These are phyloP conservation scores for Cercis canadensis DNA, from an alignment of 306 rosid genomes.

Conservation along the genomic window DNA sequence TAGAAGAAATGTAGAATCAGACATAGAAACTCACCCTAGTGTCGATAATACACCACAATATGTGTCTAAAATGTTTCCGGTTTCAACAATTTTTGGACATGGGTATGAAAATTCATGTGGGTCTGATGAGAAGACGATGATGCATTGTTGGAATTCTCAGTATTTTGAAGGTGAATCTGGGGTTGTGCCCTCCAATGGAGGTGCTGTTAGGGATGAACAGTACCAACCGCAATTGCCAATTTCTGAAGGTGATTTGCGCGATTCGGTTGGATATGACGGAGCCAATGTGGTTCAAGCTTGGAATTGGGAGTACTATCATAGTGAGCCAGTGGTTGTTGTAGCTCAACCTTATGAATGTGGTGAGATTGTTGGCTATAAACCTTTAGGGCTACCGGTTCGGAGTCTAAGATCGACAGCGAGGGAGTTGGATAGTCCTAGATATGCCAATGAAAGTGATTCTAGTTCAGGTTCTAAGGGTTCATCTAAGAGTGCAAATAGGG, in stretches of 20 bases:
- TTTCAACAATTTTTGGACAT: conserved; percentile 59
- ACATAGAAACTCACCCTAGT: conserved; percentile 42
- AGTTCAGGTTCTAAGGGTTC: conserved; percentile 66
- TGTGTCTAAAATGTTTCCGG: conserved; percentile 71
- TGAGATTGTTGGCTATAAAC: conserved; percentile 54
- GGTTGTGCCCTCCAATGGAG: conserved; percentile 27
- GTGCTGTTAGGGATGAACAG: conserved; percentile 57
- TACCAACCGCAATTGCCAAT: conserved; percentile 46
- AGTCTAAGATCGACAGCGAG: conserved; percentile 62
- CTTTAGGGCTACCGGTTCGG: conserved; percentile 82
- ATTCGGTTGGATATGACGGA: conserved; percentile 46
- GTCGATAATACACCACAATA: conserved; percentile 48
- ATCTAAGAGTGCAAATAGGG: conserved; percentile 43
- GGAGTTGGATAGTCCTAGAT: conserved; percentile 43
- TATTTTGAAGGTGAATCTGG: conserved; percentile 42
- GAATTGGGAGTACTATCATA: conserved; percentile 70
- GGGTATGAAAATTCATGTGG: conserved; percentile 52
- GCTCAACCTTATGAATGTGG: conserved; percentile 66
- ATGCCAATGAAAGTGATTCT: conserved; percentile 57
- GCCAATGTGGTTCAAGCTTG: conserved; percentile 65
- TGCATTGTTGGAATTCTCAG: conserved; percentile 53
- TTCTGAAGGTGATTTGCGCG: conserved; percentile 38
- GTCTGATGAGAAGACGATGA: conserved; percentile 53
- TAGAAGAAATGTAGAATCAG: conserved; percentile 60
- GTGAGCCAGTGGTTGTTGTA: conserved; percentile 62